These are phyloP conservation scores for Lactifluus pinguis DNA, from an alignment of 768 basidiomycete genomes.

Conservation along the genomic window DNA sequence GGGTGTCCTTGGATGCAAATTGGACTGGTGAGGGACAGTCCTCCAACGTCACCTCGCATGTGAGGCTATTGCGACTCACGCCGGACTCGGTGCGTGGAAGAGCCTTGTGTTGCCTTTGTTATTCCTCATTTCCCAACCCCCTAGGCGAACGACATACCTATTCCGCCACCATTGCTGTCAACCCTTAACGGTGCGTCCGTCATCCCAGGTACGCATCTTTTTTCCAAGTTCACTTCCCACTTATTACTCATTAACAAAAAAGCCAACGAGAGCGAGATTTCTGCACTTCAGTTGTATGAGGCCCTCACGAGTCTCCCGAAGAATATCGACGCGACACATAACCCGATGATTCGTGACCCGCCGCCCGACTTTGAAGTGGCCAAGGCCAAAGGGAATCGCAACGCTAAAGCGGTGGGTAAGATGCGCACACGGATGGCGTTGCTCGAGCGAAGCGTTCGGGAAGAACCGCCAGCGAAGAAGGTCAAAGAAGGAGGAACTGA, in stretches of 20 bases:
- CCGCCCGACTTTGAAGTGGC: constrained; percentile 16
- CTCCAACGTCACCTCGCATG: not conserved
- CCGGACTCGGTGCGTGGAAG: constrained; percentile 32
- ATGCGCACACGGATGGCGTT: constrained; percentile 20
- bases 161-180: constrained; percentile 28
- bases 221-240: not conserved
- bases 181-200: constrained; percentile 39
- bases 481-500: not conserved
- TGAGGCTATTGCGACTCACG: constrained; percentile 9
- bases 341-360: constrained; percentile 30
- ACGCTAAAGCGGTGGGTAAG: constrained; percentile 19
- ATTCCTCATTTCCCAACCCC: not conserved
- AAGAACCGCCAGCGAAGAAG: constrained; percentile 4
- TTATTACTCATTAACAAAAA: constrained; percentile 21
- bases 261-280: constrained; percentile 41
- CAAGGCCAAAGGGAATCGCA: not conserved
- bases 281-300: constrained; percentile 51
- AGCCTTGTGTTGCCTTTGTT: not conserved
- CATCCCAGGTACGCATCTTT: constrained; percentile 35
- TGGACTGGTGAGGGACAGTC: constrained; percentile 24
- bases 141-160: constrained; percentile 32
- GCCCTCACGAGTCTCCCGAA: constrained; percentile 54
- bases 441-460: not conserved
- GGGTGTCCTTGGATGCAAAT: constrained; percentile 42
- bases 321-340: constrained; percentile 37